Evolutionary conservation across 768 basidiomycete species (phyloP).

Genomic region (Rhodotorula kratochvilovae): DNA sequence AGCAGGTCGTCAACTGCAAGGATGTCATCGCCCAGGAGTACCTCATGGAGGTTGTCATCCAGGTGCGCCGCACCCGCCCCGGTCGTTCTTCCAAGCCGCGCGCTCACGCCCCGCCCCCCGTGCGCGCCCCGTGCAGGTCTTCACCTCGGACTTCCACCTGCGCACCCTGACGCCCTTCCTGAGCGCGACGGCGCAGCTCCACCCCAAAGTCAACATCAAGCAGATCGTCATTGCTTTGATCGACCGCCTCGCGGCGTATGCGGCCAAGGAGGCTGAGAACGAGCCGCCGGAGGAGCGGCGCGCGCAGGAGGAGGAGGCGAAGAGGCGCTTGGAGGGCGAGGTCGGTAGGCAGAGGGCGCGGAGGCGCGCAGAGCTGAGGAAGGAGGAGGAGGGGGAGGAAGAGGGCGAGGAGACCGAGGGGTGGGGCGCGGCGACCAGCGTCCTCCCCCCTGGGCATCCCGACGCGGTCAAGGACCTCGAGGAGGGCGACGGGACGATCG

Average conservation of each 20-base stretch:
- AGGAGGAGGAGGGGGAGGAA: neutral
- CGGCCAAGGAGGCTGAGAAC: slow-evolving; percentile 92
- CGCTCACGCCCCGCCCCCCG: neutral
- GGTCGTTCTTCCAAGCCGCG: neutral
- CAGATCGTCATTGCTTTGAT: slow-evolving; percentile 96
- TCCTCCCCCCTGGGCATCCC: slow-evolving; percentile 1
- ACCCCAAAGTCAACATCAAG: slow-evolving; percentile 98
- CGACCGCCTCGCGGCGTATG: slow-evolving; percentile 90
- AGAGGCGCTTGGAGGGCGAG: slow-evolving; percentile 76
- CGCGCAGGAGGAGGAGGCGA: slow-evolving; percentile 86
- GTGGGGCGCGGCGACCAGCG: slow-evolving; percentile 23
- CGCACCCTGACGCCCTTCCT: slow-evolving; percentile 94
- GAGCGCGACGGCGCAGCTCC: slow-evolving; percentile 88
- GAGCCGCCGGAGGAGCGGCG: slow-evolving; percentile 94
- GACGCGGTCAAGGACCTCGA: slow-evolving; percentile 9
- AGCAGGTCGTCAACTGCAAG: slow-evolving; percentile 97
- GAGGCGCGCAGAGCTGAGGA: neutral
- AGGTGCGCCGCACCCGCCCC: slow-evolving; percentile 55
- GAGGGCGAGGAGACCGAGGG: slow-evolving; percentile 31
- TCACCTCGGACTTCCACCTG: slow-evolving; percentile 97
- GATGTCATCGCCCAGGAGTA: slow-evolving; percentile 99
- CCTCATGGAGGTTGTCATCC: slow-evolving; percentile 98
- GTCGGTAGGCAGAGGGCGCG: slow-evolving; percentile 59
- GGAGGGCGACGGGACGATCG: slow-evolving; percentile 33
- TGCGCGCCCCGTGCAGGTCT: slow-evolving; percentile 59